Base-by-base conservation (phyloP, 331 rosid genomes). In the Rosa hybrid region DNA sequence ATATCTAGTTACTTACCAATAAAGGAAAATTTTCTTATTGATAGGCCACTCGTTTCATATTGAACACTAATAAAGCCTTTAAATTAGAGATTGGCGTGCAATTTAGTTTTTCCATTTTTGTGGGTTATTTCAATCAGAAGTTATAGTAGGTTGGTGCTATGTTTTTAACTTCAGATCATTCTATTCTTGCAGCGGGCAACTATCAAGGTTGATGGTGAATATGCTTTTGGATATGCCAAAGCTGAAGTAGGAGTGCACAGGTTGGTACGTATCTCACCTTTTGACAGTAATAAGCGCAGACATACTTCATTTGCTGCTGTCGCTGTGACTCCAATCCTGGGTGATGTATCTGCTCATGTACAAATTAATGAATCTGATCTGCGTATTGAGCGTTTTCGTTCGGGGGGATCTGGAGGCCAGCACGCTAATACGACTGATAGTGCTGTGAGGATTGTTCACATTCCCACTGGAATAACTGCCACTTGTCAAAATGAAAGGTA, bases 291-390 rank as follows among this genome's bases (percentile, higher is more conserved):
- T 49, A 93, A 91, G 82, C 94, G 98, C 44, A 89, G 99, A 17
- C 99, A 95, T 78, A 95, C 99, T 67, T 95, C 99, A 78, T 95
- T 95, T 80, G 96, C 97, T 74, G 99, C 99, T 71, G 98, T 95
- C 49, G 98, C 98, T 25, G 99, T 93, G 68, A 95, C 91, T 83
- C 99, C 99, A 76, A 95, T 90, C 71, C 74, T 88, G 50, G 96
- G 92, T 16, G 94, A 91, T 75, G 89, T 77, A 74, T 90, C 93
- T 77, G 53, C 92, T 14, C 88, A 71, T 79, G 96, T 95, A 7
- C 96, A 91, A 84, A 93, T 91, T 9, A 95, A 86, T 84, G 99
- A 95, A 80, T 89, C 97, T 49, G 99, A 95, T 89, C 91, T 95
- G 74, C 90, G 96, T 71, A 93, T 95, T 65, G 99, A 93, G 82